These are phyloP conservation scores for Colletotrichum cordylinicola DNA, from an alignment of 2,329 filamentous ascomycete species.

Conservation along the genomic window DNA sequence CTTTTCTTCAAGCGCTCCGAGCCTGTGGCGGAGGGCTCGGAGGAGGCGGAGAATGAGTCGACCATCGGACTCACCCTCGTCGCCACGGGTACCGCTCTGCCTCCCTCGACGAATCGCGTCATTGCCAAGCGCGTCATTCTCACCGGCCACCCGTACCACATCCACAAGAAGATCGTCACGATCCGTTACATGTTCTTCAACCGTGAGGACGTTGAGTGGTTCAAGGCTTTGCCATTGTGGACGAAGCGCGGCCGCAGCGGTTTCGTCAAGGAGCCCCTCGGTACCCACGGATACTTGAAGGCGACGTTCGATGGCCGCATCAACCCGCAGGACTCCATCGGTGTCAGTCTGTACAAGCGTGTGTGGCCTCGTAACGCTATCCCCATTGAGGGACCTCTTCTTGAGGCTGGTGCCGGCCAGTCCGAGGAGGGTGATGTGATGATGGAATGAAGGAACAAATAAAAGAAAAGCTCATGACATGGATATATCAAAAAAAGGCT, in stretches of 20 bases:
- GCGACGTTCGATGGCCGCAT: constrained; percentile 96
- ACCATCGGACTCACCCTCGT: constrained; percentile 72
- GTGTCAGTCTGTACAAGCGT: constrained; percentile 86
- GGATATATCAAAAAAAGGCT: constrained; percentile 2
- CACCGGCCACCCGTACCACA: constrained; percentile 97
- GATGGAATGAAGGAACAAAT: constrained; percentile 41
- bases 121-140: constrained; percentile 94
- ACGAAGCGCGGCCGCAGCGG: constrained; percentile 87
- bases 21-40: constrained; percentile 40
- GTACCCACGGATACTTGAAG: constrained; percentile 99
- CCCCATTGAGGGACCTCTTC: constrained; percentile 47
- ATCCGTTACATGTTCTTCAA: constrained; percentile 99
- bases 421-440: constrained; percentile 37
- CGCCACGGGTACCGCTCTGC: constrained; percentile 85
- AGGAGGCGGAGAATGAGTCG: constrained; percentile 45
- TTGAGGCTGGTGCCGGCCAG: constrained; percentile 35
- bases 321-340: constrained; percentile 93
- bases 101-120: constrained; percentile 77
- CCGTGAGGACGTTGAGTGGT: constrained; percentile 93
- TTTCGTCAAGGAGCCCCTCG: constrained; percentile 91
- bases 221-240: constrained; percentile 95
- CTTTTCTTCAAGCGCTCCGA: constrained; percentile 79
- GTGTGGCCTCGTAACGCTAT: constrained; percentile 78
- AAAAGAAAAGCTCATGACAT: constrained; percentile 24
- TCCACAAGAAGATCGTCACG: constrained; percentile 96